Evolutionary conservation across 192 early-diverging fungal genomes (phyloP).

Genomic region (Backusella tuberculispora): DNA sequence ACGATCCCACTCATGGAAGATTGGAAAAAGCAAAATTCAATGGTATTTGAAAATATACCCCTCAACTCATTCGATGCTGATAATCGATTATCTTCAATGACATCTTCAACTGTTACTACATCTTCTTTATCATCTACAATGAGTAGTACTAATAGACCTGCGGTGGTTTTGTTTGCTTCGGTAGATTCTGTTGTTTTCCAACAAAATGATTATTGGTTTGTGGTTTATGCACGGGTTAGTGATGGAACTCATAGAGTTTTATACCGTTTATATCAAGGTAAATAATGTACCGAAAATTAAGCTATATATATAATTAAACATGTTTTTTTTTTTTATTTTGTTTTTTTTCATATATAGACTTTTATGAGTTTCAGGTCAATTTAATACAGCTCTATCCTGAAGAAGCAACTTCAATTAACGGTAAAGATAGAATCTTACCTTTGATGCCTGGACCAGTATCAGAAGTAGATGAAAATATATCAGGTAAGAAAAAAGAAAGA

Average conservation of each 20-base stretch:
- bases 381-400: constrained; percentile 66
- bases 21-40: constrained; percentile 54
- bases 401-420: constrained; percentile 55
- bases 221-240: constrained; percentile 59
- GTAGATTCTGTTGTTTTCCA: constrained; percentile 71
- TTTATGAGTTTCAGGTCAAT: constrained; percentile 75
- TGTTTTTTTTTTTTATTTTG: no score
- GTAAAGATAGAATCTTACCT: constrained; percentile 56
- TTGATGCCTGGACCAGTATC: constrained; percentile 67
- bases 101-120: background rate
- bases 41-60: constrained; percentile 44
- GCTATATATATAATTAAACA: no score
- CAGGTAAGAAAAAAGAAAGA: no score
- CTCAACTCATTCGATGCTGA: background rate
- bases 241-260: constrained; percentile 65
- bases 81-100: background rate
- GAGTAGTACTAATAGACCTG: background rate
- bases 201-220: constrained; percentile 72
- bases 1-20: constrained; percentile 49
- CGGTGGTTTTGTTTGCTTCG: constrained; percentile 51
- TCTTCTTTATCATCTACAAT: no score
- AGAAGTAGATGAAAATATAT: constrained; percentile 64
- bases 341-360: constrained; percentile 47
- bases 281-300: background rate
- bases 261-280: constrained; percentile 72